Conservation (phyloP, 306 rosid genomes). For the Vigna trinervia region DNA sequence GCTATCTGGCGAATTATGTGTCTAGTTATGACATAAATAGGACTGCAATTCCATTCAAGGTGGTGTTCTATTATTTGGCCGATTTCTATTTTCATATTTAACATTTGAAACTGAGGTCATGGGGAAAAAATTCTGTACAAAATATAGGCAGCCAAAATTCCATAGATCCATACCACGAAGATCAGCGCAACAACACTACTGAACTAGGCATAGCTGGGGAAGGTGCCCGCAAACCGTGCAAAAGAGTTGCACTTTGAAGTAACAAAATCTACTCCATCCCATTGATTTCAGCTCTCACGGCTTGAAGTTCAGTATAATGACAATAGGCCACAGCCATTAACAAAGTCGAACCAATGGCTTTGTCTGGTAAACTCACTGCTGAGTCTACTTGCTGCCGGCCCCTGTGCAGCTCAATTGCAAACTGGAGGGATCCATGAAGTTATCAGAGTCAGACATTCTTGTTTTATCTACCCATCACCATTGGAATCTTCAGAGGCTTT, state of each 20-base stretch:
- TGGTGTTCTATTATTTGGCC: constrained; percentile 61
- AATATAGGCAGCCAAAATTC: constrained; percentile 61
- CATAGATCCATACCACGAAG: constrained; percentile 44
- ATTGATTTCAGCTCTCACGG: constrained; percentile 46
- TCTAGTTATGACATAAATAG: background rate
- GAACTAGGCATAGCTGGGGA: constrained; percentile 43
- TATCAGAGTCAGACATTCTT: constrained; percentile 9
- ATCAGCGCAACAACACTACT: background rate
- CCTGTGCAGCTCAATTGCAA: constrained; percentile 32
- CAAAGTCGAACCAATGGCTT: constrained; percentile 48
- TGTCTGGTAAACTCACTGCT: constrained; percentile 49
- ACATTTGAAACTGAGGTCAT: constrained; percentile 54
- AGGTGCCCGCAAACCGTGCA: constrained; percentile 36
- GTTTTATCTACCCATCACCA: constrained; percentile 48
- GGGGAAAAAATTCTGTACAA: constrained; percentile 60
- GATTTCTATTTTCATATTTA: constrained; percentile 54
- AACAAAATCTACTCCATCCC: constrained; percentile 33
- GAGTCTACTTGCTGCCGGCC: constrained; percentile 30
- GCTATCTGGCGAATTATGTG: background rate
- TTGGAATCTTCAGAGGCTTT: constrained; percentile 55
- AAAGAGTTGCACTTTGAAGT: constrained; percentile 41
- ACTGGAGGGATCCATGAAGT: constrained; percentile 38
- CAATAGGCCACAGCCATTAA: constrained; percentile 46
- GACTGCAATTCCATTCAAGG: constrained; percentile 36
- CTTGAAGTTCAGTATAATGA: constrained; percentile 32